Evolutionary conservation across 2,329 filamentous ascomycete species (phyloP), one percentile per base, ranked within the genome.

Genomic region (Fusarium denticulatum): DNA sequence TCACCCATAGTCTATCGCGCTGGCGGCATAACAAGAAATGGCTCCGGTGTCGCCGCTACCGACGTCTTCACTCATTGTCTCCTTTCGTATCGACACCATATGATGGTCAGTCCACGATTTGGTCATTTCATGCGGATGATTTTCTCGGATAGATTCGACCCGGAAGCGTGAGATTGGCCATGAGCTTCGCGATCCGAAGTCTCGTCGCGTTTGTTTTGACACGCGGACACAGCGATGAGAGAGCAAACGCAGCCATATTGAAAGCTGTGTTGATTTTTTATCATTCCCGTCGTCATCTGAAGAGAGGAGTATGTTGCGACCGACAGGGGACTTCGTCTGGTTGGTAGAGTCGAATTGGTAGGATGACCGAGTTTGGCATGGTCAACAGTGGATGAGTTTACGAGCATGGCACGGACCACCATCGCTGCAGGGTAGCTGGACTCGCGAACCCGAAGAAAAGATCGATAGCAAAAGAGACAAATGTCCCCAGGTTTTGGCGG

Each of bases 201-300:
- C 34, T 12, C 7, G 20, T 39, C 32, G 24, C 20, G 18, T 12
- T 28, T 37, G 5, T 37, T 13, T 39, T 22, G 50, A 18, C 3
- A 13, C 24, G 34, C 50, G 50, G 14, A 28, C 11, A 10, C 10
- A 2, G 34, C 18, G 10, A 28, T 18, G 9, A 28, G 14, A 4
- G 10, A 13, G 14, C 10, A n/a, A 12, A 6, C 32, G 32, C 7
- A 26, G 13, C 7, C 32, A 9, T 12, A 2, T 1, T 6, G 2
- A 16, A 9, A 37, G 5, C 24, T 26, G 4, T 24, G 2, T 24
- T 22, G 18, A 4, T 4, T 13, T 2, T 26, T 22, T 37, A 22
- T 0, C 7, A 22, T 9, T 36, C 9, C 6, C 0, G 8, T 37
- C 14, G 10, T 15, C 10, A 2, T 24, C 7, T 37, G 20, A 28